Evolutionary conservation across 1,284 basidiomycete genomes (phyloP).

Genomic region (Schizopora paradoxa): DNA sequence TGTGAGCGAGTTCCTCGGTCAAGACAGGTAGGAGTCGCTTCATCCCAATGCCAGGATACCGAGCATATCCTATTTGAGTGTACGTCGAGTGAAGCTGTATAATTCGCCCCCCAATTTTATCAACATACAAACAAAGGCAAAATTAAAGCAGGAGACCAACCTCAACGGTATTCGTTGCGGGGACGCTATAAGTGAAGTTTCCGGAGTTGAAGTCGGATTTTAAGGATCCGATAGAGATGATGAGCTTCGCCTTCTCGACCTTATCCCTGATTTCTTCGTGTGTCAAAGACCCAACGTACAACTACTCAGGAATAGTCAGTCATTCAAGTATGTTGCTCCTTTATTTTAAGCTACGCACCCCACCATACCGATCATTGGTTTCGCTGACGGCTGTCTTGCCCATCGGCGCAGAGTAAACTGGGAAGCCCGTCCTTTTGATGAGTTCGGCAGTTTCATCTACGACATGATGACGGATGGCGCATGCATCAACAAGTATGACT

Average conservation of each 20-base stretch:
- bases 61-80: slow-evolving; percentile 61
- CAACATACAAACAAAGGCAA: slow-evolving; percentile 14
- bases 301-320: slow-evolving; percentile 37
- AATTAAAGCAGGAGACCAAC: slow-evolving; percentile 30
- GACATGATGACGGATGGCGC: slow-evolving; percentile 77
- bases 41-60: slow-evolving; percentile 64
- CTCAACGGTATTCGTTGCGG: slow-evolving; percentile 56
- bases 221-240: slow-evolving; percentile 77
- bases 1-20: slow-evolving; percentile 46
- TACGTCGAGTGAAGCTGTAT: slow-evolving; percentile 77
- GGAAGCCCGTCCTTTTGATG: slow-evolving; percentile 64
- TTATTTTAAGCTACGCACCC: slow-evolving; percentile 45
- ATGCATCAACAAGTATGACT: slow-evolving; percentile 85
- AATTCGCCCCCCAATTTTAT: slow-evolving; percentile 11
- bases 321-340: slow-evolving; percentile 1
- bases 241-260: slow-evolving; percentile 80
- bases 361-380: slow-evolving; percentile 80
- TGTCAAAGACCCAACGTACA: slow-evolving; percentile 80
- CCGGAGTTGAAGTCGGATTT: slow-evolving; percentile 91
- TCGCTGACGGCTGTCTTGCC: slow-evolving; percentile 84
- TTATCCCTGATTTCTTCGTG: slow-evolving; percentile 65
- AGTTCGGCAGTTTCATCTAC: slow-evolving; percentile 66
- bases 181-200: slow-evolving; percentile 73
- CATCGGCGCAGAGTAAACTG: slow-evolving; percentile 84
- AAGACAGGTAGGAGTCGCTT: slow-evolving; percentile 67